Base-by-base conservation (phyloP, 202 grass and related monocot species). In the Saccharum hybrid region DNA sequence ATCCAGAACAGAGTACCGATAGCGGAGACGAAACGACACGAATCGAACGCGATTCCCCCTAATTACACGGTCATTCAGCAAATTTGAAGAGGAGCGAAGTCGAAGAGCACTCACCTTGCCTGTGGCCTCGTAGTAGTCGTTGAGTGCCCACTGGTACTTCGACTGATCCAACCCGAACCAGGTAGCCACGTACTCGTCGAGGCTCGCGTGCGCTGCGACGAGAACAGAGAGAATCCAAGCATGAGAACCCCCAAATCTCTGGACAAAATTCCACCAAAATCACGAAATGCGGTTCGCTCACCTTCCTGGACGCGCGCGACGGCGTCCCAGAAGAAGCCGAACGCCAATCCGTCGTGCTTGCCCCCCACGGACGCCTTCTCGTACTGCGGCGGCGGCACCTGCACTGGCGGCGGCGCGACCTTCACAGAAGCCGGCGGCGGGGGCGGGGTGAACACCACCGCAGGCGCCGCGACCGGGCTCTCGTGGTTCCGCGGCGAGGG, bases 121-220 rank as follows among this genome's bases (percentile, higher is more conserved):
- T 37, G 82, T 88, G 85, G 68, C 86, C 80, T 97, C 95, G 84
- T 93, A 94, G 87, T 94, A 97, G 86, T 97, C 87, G 78, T 97
- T 91, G 81, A 97, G 86, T 14, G 95, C 95, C 95, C 95, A 97
- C 84, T 97, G 95, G 76, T 97, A 97, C 87, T 90, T 97, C 11
- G 95, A 97, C 85, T 97, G 95, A 86, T 97, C 87, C 75, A 97
- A 86, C 7, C 95, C 95, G 22, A 97, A 91, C 95, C 92, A 97
- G 78, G 93, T 89, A 73, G 92, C 88, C 65, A 97, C 90, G 84
- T 90, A 93, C 72, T 93, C 92, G 9, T 97, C 95, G 60, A 97
- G 85, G 84, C 84, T 97, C 43, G 95, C 90, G 88, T 97, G 95
- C 54, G 90, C 95, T 97, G 79, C 36, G 21, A 46, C 30, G 67